Percentiles rank a stretch among this genome's conserved stretches.
phyloP scores from a whole-genome alignment of 768 basidiomycete species.

The Gymnopilus dilepis region DNA sequence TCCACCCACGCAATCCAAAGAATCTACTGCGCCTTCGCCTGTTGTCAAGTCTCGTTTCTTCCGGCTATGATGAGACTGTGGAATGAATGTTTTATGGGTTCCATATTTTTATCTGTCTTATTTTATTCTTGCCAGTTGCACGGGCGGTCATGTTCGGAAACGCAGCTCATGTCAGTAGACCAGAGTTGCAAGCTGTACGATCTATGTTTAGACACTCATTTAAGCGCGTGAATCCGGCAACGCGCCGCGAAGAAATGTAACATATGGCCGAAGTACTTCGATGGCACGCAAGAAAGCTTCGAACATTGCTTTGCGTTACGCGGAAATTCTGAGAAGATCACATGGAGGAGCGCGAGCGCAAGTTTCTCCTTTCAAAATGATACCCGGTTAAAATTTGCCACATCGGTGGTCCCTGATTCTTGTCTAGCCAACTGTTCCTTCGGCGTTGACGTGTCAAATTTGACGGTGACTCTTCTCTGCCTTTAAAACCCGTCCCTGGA shows the following conservation, averaged over 20 bases:
- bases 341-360: conserved; percentile 16
- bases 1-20: conserved; percentile 17
- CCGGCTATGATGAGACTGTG: conserved; percentile 21
- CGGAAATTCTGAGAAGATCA: conserved; percentile 16
- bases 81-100: neutral
- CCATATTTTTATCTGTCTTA: conserved; percentile 17
- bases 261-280: conserved; percentile 15
- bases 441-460: conserved; percentile 29
- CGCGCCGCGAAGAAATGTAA: conserved; percentile 12
- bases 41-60: conserved; percentile 32
- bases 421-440: conserved; percentile 13
- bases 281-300: conserved; percentile 10
- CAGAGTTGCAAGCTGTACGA: conserved; percentile 1
- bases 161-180: conserved; percentile 3
- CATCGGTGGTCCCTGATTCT: conserved; percentile 14
- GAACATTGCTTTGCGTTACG: conserved; percentile 2
- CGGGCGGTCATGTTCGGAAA: neutral
- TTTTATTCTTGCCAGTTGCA: conserved; percentile 3
- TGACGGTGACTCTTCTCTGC: conserved; percentile 11
- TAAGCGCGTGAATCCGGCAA: conserved; percentile 5
- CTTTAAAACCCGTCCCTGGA: conserved; percentile 13
- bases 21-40: conserved; percentile 6
- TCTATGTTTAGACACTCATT: conserved; percentile 8
- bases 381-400: conserved; percentile 14
- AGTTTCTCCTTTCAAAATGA: conserved; percentile 12